Evolutionary conservation across 495 filamentous ascomycete species (phyloP).

Genomic region (Aspergillus incahuasiensis): DNA sequence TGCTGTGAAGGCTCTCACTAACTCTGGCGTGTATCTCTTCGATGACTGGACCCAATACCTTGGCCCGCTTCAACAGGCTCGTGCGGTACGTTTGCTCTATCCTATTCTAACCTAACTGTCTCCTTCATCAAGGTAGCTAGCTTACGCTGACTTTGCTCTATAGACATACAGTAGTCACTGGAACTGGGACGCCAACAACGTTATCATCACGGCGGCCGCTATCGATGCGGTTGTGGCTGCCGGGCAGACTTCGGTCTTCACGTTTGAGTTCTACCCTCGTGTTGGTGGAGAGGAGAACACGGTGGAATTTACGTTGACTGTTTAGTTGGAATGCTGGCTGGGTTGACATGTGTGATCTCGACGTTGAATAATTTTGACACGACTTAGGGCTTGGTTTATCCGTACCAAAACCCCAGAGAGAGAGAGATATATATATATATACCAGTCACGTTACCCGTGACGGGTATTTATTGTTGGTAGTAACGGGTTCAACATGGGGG

Average conservation of each 20-base stretch:
- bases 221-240: conserved; percentile 44
- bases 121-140: too few relatives aligned
- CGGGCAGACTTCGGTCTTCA: conserved; percentile 42
- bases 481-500: too few relatives aligned
- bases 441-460: too few relatives aligned
- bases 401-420: too few relatives aligned
- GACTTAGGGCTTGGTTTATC: not conserved
- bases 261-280: conserved; percentile 50
- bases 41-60: conserved; percentile 56
- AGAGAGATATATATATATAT: too few relatives aligned
- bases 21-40: conserved; percentile 45
- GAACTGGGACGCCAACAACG: conserved; percentile 41
- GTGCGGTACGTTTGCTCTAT: conserved; percentile 25
- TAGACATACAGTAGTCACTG: conserved; percentile 48
- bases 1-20: conserved; percentile 49
- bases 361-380: not conserved
- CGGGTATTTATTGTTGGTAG: too few relatives aligned
- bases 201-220: conserved; percentile 40
- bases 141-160: not conserved
- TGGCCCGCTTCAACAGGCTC: conserved; percentile 50
- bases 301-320: conserved; percentile 44
- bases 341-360: too few relatives aligned
- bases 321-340: too few relatives aligned
- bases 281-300: conserved; percentile 33
- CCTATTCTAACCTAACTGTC: too few relatives aligned